These are phyloP conservation scores for Glutinoglossum americanum DNA, from an alignment of 495 filamentous ascomycete species.

Conservation along the genomic window DNA sequence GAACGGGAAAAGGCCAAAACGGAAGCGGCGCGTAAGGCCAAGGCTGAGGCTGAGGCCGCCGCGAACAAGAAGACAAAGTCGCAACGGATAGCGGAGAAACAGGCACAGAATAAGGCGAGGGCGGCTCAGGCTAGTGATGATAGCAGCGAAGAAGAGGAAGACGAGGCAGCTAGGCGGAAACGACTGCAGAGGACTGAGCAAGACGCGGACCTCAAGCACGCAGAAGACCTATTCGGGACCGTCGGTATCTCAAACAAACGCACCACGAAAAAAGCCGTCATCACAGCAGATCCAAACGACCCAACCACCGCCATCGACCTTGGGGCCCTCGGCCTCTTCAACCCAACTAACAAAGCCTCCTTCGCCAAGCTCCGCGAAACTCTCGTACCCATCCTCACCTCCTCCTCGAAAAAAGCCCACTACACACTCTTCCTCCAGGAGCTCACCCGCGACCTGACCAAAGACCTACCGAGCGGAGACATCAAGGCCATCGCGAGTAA, in stretches of 20 bases:
- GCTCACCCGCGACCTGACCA: constrained; percentile 65
- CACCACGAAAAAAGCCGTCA: constrained; percentile 36
- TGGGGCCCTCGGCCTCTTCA: constrained; percentile 59
- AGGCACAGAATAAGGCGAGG: constrained; percentile 21
- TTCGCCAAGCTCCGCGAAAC: constrained; percentile 55
- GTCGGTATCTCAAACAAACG: constrained; percentile 34
- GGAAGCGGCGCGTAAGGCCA: constrained; percentile 67
- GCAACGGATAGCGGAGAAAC: constrained; percentile 67
- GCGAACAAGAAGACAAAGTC: constrained; percentile 81
- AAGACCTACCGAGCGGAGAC: constrained; percentile 73
- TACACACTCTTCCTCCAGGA: constrained; percentile 80
- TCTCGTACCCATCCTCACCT: constrained; percentile 49
- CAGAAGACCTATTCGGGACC: constrained; percentile 71
- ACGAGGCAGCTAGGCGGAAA: constrained; percentile 46
- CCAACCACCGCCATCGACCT: constrained; percentile 65
- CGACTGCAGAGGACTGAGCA: constrained; percentile 58
- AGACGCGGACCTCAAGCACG: constrained; percentile 76
- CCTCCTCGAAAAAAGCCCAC: constrained; percentile 68
- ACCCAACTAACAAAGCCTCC: constrained; percentile 66
- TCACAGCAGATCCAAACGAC: constrained; percentile 46
- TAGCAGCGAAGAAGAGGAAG: constrained; percentile 39
- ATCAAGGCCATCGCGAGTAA: constrained; percentile 85
- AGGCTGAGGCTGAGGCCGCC: constrained; percentile 74
- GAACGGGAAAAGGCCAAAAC: constrained; percentile 88
- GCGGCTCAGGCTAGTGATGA: constrained; percentile 28